A percentile compares a stretch with the other conserved stretches of the same genome.
Conservation (phyloP, 2,329 filamentous ascomycete genomes). For the Aspergillus persii region DNA sequence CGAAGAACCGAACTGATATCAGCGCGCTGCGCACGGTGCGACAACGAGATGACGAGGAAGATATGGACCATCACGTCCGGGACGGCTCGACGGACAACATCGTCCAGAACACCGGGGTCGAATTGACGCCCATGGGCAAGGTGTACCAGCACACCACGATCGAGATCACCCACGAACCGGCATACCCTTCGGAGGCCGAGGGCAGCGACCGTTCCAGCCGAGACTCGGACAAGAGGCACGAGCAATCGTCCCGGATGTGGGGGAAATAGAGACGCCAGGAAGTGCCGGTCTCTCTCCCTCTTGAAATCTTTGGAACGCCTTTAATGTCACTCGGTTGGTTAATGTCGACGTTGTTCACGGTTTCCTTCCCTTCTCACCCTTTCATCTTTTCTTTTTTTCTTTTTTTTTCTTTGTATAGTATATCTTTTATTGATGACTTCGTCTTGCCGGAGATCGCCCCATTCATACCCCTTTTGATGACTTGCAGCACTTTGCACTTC, state of each 20-base stretch:
- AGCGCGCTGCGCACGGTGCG: conserved; percentile 18
- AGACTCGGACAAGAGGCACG: conserved; percentile 19
- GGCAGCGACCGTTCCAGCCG: conserved; percentile 28
- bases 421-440: not conserved
- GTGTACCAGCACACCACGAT: conserved; percentile 47
- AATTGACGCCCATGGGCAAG: conserved; percentile 35
- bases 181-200: conserved; percentile 24
- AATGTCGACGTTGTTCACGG: not conserved
- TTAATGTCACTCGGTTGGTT: not conserved
- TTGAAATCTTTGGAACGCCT: not conserved
- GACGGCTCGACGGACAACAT: conserved; percentile 50
- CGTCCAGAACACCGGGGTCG: conserved; percentile 29
- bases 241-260: conserved; percentile 22
- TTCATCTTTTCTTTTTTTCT: not conserved
- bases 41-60: conserved; percentile 20
- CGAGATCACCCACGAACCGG: conserved; percentile 40
- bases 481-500: not conserved
- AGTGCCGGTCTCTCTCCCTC: not conserved
- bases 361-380: not conserved
- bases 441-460: not conserved
- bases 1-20: conserved; percentile 20
- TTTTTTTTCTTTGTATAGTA: not conserved
- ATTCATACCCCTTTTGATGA: not conserved
- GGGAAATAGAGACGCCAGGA: conserved; percentile 17
- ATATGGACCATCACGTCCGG: conserved; percentile 27